phyloP scores from a whole-genome alignment of 2,329 filamentous ascomycete genomes.

The Alternaria sp. region DNA sequence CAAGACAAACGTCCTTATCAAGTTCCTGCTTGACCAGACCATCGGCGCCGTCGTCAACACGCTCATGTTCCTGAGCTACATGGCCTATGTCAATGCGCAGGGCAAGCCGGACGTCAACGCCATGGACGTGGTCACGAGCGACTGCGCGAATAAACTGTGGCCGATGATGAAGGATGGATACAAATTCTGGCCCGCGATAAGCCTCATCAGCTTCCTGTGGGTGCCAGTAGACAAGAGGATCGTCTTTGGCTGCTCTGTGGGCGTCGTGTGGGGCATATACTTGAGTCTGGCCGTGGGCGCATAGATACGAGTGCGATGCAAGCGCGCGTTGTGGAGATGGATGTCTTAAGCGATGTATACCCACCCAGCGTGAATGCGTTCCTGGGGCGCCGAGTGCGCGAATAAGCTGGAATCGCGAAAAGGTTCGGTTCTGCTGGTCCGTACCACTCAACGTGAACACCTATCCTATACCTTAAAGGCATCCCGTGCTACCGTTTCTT shows the following conservation, averaged over 20 bases:
- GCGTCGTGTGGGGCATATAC: conserved; percentile 77
- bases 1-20: conserved; percentile 69
- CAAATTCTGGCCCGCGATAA: conserved; percentile 75
- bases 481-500: background rate
- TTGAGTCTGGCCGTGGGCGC: conserved; percentile 65
- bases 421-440: background rate
- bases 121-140: conserved; percentile 37
- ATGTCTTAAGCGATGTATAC: background rate
- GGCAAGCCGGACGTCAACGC: conserved; percentile 41
- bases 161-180: conserved; percentile 65
- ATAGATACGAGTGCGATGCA: conserved; percentile 7
- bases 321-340: background rate
- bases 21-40: conserved; percentile 73
- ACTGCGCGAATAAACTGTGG: conserved; percentile 62
- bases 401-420: background rate
- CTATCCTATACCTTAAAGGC: background rate
- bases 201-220: conserved; percentile 72
- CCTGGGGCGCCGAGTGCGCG: background rate
- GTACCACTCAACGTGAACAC: background rate
- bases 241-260: conserved; percentile 73
- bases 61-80: conserved; percentile 66
- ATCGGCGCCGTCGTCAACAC: conserved; percentile 71
- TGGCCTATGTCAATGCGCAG: conserved; percentile 56
- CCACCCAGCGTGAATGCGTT: background rate
- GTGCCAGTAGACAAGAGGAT: conserved; percentile 75